Base-by-base conservation (phyloP, 371 early-diverging fungal species). In the Sanchytrium tribonematis region DNA sequence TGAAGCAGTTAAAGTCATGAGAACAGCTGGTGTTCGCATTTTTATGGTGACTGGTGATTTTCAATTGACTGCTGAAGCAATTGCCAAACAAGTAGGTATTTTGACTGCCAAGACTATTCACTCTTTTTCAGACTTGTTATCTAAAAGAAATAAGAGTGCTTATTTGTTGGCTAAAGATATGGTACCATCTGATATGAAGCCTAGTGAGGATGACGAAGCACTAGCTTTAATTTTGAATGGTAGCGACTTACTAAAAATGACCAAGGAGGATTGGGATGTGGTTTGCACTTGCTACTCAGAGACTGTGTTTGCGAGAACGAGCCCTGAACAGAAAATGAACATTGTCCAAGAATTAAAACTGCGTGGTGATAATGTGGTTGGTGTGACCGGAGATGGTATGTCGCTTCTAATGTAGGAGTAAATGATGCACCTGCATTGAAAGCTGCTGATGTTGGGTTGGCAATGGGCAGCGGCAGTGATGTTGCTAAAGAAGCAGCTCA, bases 21-120 rank as follows among this genome's bases (percentile, higher is more conserved):
- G 84, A 71, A 79, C 82, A 69, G 94, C 96, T 31, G 94, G 94
- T 71, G 88, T 95, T n/a, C 80, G 83, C 74, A 90, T 93, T 22
- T 85, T 89, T 30, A 93, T 96, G 92, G 91, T 84, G 67, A 85
- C 86, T 0, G 87, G 86, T 27, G 87, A 86, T 69, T 80, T 82
- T 71, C 78, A 76, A 1, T 74, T 77, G 1, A 83, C 85, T 0
- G 86, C 83, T 0, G 71, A 77, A 29, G 81, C 80, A 0, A 79
- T 85, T 70, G 87, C 83, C 5, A 71, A 74, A 22, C 78, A 82
- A 70, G 71, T 85, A 1, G 84, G 84, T 0, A 81, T 86, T 69
- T 16, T 68, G n/a, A n/a, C n/a, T n/a, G n/a, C n/a, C n/a, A n/a
- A n/a, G n/a, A n/a, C n/a, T n/a, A n/a, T n/a, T n/a, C n/a, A n/a